Conservation (phyloP, 202 grass and related monocot species). For the Thinopyrum obtusiflorum region DNA sequence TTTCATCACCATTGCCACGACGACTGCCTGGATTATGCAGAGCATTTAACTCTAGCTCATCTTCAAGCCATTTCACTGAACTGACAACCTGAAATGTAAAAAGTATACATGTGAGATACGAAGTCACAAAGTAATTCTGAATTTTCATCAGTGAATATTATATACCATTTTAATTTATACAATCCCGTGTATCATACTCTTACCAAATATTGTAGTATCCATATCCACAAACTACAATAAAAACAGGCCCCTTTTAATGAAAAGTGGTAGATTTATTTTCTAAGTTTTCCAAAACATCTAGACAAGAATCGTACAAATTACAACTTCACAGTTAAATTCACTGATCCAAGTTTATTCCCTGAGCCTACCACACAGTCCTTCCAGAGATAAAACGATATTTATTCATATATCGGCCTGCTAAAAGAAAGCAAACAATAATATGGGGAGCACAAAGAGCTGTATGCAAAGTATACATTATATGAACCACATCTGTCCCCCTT, state of each 20-base stretch:
- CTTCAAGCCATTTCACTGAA: conserved; percentile 99
- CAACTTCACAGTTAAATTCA: neutral
- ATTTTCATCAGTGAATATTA: neutral
- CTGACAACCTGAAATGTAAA: conserved; percentile 83
- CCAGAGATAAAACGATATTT: neutral
- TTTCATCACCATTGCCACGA: conserved; percentile 81
- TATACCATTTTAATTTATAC: neutral
- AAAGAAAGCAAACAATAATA: conserved; percentile 8
- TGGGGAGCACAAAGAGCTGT: conserved; percentile 1
- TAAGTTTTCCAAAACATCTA: neutral
- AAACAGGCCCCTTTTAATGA: neutral
- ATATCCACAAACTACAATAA: conserved; percentile 23
- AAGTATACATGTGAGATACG: conserved; percentile 15
- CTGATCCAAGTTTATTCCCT: neutral
- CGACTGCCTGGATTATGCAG: conserved; percentile 90
- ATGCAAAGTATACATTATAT: neutral
- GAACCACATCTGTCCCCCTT: neutral
- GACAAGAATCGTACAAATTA: neutral
- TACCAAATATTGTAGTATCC: conserved; percentile 20
- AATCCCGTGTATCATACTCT: conserved; percentile 9
- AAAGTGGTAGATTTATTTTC: neutral
- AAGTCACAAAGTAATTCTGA: neutral
- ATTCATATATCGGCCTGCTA: neutral
- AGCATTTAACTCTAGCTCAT: conserved; percentile 97
- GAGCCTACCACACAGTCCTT: neutral